Conservation (phyloP, 2,329 filamentous ascomycete species). For the Fragosphaeria purpurea region DNA sequence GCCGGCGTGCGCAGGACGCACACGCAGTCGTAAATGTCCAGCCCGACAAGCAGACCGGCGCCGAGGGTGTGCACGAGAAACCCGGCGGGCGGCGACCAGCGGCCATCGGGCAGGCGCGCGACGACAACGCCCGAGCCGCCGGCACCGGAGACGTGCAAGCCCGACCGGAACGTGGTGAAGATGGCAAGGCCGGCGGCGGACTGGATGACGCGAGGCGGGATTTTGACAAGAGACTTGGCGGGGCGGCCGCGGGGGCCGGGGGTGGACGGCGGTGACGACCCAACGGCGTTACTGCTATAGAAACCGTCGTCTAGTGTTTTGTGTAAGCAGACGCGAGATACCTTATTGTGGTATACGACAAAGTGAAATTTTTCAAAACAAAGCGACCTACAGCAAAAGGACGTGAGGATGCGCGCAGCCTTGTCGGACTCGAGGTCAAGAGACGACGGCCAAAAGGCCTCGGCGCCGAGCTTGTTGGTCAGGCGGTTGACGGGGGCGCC, state of each 20-base stretch:
- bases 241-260: constrained; percentile 17
- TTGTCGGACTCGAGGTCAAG: constrained; percentile 70
- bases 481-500: constrained; percentile 59
- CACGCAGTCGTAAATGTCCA: constrained; percentile 70
- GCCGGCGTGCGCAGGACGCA: constrained; percentile 60
- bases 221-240: constrained; percentile 26
- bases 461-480: constrained; percentile 56
- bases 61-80: constrained; percentile 62
- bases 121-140: constrained; percentile 51
- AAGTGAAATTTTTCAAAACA: not conserved
- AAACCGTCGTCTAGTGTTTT: constrained; percentile 22
- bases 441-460: constrained; percentile 68
- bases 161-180: constrained; percentile 55
- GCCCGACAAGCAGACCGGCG: constrained; percentile 58
- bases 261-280: constrained; percentile 9
- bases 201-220: constrained; percentile 35
- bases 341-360: too few relatives aligned
- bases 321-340: not conserved
- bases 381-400: constrained; percentile 66
- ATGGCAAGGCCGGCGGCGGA: constrained; percentile 58
- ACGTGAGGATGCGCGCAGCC: constrained; percentile 62
- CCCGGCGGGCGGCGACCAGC: constrained; percentile 63
- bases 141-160: constrained; percentile 45
- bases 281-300: constrained; percentile 15
- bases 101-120: constrained; percentile 44